A percentile compares a stretch with the other conserved stretches of the same genome.
Evolutionary conservation across 2,329 filamentous ascomycete genomes (phyloP).

Genomic region (Phoma sp.): DNA sequence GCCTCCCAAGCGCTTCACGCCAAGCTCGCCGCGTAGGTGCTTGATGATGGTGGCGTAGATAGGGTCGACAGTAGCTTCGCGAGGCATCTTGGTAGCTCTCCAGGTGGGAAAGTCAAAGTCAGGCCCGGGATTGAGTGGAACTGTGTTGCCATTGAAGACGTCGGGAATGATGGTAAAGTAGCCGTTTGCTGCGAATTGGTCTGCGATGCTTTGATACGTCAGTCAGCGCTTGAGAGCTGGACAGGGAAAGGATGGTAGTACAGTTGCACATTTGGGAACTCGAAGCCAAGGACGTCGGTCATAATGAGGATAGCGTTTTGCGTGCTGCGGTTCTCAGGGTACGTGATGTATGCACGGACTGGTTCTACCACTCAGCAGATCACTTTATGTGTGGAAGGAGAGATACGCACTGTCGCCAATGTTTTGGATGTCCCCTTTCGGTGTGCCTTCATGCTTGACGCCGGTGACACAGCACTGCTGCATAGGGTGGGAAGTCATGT

Average conservation of each 20-base stretch:
- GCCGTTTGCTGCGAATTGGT: slow-evolving; percentile 76
- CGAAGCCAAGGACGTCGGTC: slow-evolving; percentile 64
- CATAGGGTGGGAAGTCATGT: slow-evolving; percentile 62
- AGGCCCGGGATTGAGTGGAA: slow-evolving; percentile 60
- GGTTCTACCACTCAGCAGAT: neutral
- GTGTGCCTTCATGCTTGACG: slow-evolving; percentile 60
- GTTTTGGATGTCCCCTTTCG: slow-evolving; percentile 55
- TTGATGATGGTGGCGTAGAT: slow-evolving; percentile 62
- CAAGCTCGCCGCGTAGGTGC: slow-evolving; percentile 61
- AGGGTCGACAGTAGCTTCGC: slow-evolving; percentile 57
- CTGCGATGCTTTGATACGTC: slow-evolving; percentile 61
- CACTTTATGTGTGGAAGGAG: neutral
- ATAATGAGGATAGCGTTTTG: slow-evolving; percentile 62
- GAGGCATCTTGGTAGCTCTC: slow-evolving; percentile 52
- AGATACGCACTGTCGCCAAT: slow-evolving; percentile 52
- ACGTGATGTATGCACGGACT: slow-evolving; percentile 64
- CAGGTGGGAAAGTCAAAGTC: slow-evolving; percentile 60
- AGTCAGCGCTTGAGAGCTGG: neutral
- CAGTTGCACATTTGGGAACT: slow-evolving; percentile 59
- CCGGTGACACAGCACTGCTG: slow-evolving; percentile 56
- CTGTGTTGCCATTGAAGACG: slow-evolving; percentile 70
- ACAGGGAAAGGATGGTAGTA: slow-evolving; percentile 5
- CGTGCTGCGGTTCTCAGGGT: slow-evolving; percentile 59
- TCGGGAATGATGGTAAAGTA: slow-evolving; percentile 74
- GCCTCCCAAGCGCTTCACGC: slow-evolving; percentile 64